Percentiles rank a stretch among this genome's conserved stretches.
Evolutionary conservation across 2,329 filamentous ascomycete genomes (phyloP).

Genomic region (Teratosphaeria destructans): DNA sequence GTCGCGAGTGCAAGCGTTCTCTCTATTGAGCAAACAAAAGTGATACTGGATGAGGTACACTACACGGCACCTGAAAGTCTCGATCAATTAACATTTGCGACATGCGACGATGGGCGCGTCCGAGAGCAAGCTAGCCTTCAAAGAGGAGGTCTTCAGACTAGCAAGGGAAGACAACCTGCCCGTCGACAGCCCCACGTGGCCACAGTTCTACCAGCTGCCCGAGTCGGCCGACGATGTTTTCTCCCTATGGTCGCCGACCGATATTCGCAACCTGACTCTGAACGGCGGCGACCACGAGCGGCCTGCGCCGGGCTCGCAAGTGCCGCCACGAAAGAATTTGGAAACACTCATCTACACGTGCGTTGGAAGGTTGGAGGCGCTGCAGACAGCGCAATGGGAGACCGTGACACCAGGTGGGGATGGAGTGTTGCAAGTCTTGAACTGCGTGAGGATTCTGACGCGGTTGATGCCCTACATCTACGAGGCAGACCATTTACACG

Average conservation of each 20-base stretch:
- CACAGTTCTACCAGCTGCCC: conserved; percentile 96
- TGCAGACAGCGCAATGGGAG: conserved; percentile 9
- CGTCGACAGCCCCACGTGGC: conserved; percentile 85
- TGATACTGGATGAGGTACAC: not conserved
- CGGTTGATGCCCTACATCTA: conserved; percentile 84
- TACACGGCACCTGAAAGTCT: not conserved
- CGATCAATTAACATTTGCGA: not conserved
- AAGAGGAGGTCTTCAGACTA: conserved; percentile 92
- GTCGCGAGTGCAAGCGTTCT: not conserved
- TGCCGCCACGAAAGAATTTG: conserved; percentile 21
- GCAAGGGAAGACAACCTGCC: conserved; percentile 85
- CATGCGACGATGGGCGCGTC: conserved; percentile 76
- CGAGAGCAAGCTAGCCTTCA: conserved; percentile 97
- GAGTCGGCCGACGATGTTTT: conserved; percentile 95
- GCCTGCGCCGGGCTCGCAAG: conserved; percentile 56
- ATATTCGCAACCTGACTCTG: conserved; percentile 24
- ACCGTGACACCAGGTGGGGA: not conserved
- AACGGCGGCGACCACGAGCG: conserved; percentile 51
- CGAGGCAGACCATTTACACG: conserved; percentile 69
- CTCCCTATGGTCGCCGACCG: conserved; percentile 74
- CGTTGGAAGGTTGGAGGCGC: conserved; percentile 15
- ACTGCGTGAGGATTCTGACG: conserved; percentile 86
- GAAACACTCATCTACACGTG: conserved; percentile 24
- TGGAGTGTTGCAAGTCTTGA: conserved; percentile 70
- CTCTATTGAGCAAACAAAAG: not conserved